Conservation (phyloP, 176 grass and related monocot genomes). For the Hsuehochloa calcarea region DNA sequence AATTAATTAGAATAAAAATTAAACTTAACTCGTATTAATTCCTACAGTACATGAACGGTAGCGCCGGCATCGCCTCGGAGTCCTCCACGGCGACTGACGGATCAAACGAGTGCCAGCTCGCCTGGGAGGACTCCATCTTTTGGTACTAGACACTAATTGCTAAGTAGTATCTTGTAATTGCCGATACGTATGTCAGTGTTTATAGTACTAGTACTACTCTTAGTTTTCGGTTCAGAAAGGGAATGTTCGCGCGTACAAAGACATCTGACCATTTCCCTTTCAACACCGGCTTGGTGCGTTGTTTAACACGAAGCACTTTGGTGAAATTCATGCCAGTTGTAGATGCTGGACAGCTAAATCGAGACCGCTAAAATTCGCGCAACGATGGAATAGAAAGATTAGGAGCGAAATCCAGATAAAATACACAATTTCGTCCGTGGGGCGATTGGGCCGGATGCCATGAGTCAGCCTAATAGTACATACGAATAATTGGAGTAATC, state of each 20-base stretch:
- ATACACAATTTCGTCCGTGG: conserved; percentile 5
- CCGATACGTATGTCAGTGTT: neutral
- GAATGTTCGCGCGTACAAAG: conserved; percentile 45
- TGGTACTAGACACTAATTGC: conserved; percentile 16
- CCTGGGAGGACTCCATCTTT: conserved; percentile 43
- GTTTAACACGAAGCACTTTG: conserved; percentile 30
- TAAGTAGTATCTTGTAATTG: conserved; percentile 12
- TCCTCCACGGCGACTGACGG: conserved; percentile 58
- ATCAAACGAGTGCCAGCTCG: conserved; percentile 71
- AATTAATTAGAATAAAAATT: too few relatives aligned
- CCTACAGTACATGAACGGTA: conserved; percentile 58
- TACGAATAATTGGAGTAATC: neutral
- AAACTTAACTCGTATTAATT: too few relatives aligned
- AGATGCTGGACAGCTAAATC: conserved; percentile 35
- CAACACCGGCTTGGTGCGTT: conserved; percentile 20
- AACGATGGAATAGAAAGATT: conserved; percentile 23
- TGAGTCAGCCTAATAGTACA: conserved; percentile 9
- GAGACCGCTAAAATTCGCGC: conserved; percentile 21
- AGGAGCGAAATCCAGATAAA: conserved; percentile 12
- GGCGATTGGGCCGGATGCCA: neutral
- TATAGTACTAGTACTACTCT: conserved; percentile 21
- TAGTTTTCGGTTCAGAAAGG: neutral
- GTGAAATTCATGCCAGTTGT: conserved; percentile 39
- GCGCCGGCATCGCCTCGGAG: conserved; percentile 54
- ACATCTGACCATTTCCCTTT: conserved; percentile 43